These are phyloP conservation scores for Solanum hybrid DNA, from an alignment of 305 asterid species.

Conservation along the genomic window DNA sequence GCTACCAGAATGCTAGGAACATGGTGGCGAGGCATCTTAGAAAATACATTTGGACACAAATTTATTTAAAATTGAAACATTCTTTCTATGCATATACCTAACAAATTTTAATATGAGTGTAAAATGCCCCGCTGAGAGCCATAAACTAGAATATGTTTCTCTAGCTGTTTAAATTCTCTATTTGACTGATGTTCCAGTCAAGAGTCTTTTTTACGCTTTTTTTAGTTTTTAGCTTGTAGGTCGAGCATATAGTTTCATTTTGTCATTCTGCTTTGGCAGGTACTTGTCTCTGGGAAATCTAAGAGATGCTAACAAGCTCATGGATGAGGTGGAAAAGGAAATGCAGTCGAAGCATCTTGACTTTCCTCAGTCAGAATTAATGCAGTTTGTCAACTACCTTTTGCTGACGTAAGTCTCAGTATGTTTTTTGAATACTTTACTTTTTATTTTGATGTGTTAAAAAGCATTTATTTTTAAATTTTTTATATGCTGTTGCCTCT, in stretches of 20 bases:
- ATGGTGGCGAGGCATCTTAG: not conserved
- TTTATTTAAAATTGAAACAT: not conserved
- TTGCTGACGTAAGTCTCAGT: slow-evolving; percentile 57
- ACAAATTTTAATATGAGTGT: not conserved
- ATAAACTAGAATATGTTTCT: not conserved
- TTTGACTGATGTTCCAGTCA: not conserved
- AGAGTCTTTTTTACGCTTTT: not conserved
- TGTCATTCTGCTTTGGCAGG: slow-evolving; percentile 25
- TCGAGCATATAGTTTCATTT: not conserved
- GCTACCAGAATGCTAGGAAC: not conserved
- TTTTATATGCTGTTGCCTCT: not conserved
- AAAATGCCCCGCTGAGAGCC: not conserved
- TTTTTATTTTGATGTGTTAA: not conserved
- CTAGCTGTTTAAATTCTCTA: not conserved
- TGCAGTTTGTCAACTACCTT: slow-evolving; percentile 68
- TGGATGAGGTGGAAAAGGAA: slow-evolving; percentile 73
- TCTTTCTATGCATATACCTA: not conserved
- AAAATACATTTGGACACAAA: not conserved
- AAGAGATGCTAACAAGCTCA: slow-evolving; percentile 79
- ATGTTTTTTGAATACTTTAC: slow-evolving; percentile 7
- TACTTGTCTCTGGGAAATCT: slow-evolving; percentile 77
- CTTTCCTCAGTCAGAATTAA: slow-evolving; percentile 66
- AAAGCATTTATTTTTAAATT: not conserved
- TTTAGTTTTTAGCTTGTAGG: not conserved
- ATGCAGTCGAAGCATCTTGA: slow-evolving; percentile 44